Percentiles rank a stretch among this genome's conserved stretches.
Conservation (phyloP, 768 basidiomycete genomes). For the Pulveroboletus sp. region DNA sequence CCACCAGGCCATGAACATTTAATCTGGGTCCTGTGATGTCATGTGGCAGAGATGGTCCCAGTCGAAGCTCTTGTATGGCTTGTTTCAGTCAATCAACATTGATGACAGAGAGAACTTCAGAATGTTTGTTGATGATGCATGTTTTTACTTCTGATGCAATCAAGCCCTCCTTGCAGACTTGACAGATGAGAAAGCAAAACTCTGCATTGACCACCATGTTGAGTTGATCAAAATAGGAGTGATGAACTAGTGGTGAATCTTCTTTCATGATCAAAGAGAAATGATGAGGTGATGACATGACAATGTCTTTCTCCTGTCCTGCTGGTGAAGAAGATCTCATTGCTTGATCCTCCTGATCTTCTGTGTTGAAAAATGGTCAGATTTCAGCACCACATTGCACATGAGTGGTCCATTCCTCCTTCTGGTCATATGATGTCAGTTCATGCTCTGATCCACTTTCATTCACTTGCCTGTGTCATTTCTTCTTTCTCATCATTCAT, state of each 20-base stretch:
- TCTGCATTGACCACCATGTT: background rate
- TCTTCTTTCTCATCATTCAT: too few species aligned
- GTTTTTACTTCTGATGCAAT: rapidly evolving
- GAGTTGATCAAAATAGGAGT: background rate
- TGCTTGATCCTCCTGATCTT: too few species aligned
- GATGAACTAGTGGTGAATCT: background rate
- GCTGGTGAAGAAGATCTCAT: too few species aligned
- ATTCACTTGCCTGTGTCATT: too few species aligned
- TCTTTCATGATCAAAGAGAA: too few species aligned
- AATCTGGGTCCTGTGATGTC: background rate
- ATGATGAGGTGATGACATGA: too few species aligned
- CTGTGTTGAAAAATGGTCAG: too few species aligned
- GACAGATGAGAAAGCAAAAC: background rate
- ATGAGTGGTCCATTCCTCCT: too few species aligned
- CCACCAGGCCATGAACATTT: background rate
- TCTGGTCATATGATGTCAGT: too few species aligned
- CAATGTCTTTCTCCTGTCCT: too few species aligned
- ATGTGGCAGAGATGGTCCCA: background rate
- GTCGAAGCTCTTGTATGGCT: rapidly evolving
- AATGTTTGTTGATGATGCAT: background rate
- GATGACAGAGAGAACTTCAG: background rate
- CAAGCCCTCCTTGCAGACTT: background rate
- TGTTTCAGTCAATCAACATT: background rate
- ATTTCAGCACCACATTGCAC: too few species aligned
- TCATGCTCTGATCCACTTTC: too few species aligned